A percentile compares a stretch with the other conserved stretches of the same genome.
These are phyloP conservation scores for Lineolata rhizophorae DNA, from an alignment of 495 filamentous ascomycete species.

Conservation along the genomic window DNA sequence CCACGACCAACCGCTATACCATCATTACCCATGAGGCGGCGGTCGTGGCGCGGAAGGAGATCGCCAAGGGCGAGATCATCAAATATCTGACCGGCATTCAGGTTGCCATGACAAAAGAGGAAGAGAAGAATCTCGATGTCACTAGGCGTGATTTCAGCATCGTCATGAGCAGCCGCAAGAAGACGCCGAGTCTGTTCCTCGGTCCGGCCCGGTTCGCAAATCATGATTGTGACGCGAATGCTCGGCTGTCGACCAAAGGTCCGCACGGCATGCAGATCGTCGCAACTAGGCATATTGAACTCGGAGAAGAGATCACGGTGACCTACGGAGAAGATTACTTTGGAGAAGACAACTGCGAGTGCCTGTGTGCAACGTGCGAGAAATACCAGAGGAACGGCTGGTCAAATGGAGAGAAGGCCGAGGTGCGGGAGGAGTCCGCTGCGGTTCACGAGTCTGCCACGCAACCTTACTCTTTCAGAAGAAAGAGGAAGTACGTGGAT, in stretches of 20 bases:
- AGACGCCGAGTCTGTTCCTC: conserved; percentile 71
- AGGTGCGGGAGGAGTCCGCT: conserved; percentile 8
- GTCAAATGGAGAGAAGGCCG: conserved; percentile 20
- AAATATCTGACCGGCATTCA: conserved; percentile 81
- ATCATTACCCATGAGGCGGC: conserved; percentile 71
- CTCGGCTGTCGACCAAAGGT: conserved; percentile 57
- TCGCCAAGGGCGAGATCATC: conserved; percentile 63
- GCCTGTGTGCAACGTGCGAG: conserved; percentile 79
- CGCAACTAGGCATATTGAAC: conserved; percentile 53
- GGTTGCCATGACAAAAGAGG: conserved; percentile 70
- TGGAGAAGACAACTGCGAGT: conserved; percentile 85
- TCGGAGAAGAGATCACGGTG: conserved; percentile 89
- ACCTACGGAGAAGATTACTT: conserved; percentile 94
- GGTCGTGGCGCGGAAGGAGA: conserved; percentile 57
- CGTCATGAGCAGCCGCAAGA: conserved; percentile 78
- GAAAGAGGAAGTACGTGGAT: conserved; percentile 12
- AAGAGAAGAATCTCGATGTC: conserved; percentile 58
- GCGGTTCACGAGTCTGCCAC: no score
- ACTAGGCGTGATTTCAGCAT: conserved; percentile 87
- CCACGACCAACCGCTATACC: conserved; percentile 89
- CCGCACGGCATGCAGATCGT: conserved; percentile 75
- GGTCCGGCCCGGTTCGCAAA: conserved; percentile 93
- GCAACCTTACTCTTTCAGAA: conserved; percentile 9
- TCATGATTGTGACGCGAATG: conserved; percentile 91
- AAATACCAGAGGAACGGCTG: conserved; percentile 57